Conservation (phyloP, 2,329 filamentous ascomycete genomes). For the Acrocalymma vagum region DNA sequence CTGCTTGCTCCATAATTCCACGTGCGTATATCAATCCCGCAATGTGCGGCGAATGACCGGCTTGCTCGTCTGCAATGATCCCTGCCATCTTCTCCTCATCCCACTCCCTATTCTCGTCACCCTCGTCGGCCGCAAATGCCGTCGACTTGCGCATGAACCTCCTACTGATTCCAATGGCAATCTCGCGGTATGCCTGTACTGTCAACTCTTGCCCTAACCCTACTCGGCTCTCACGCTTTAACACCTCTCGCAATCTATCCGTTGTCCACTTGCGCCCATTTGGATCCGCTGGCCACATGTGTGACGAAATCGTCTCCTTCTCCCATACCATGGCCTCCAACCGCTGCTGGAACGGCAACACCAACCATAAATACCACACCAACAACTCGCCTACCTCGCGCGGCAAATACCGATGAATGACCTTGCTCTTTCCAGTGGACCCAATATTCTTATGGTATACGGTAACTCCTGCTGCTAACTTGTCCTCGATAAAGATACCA, state of each 20-base stretch:
- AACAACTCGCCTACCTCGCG: constrained; percentile 30
- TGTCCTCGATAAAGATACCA: constrained; percentile 30
- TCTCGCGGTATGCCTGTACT: constrained; percentile 18
- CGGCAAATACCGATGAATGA: constrained; percentile 35
- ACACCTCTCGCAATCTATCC: constrained; percentile 13
- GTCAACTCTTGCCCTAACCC: constrained; percentile 16
- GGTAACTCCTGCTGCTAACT: constrained; percentile 27
- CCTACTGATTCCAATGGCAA: constrained; percentile 25
- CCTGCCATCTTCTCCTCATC: constrained; percentile 11
- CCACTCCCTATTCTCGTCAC: constrained; percentile 17
- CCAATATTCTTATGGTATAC: constrained; percentile 29
- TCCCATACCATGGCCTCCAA: constrained; percentile 15
- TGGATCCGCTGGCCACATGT: constrained; percentile 19
- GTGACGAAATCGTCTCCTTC: constrained; percentile 16
- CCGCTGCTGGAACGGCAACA: constrained; percentile 19
- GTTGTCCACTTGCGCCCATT: constrained; percentile 16
- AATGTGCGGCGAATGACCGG: constrained; percentile 15
- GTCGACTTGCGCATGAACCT: constrained; percentile 20
- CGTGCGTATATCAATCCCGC: constrained; percentile 17
- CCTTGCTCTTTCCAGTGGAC: constrained; percentile 24
- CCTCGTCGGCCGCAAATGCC: constrained; percentile 18
- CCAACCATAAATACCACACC: constrained; percentile 26
- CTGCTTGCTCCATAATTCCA: constrained; percentile 19
- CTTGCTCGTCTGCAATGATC: constrained; percentile 15
- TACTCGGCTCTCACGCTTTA: constrained; percentile 18